Evolutionary conservation across 768 basidiomycete genomes (phyloP), one percentile per base, ranked within the genome.

Genomic region (Tephrocybe sp.): DNA sequence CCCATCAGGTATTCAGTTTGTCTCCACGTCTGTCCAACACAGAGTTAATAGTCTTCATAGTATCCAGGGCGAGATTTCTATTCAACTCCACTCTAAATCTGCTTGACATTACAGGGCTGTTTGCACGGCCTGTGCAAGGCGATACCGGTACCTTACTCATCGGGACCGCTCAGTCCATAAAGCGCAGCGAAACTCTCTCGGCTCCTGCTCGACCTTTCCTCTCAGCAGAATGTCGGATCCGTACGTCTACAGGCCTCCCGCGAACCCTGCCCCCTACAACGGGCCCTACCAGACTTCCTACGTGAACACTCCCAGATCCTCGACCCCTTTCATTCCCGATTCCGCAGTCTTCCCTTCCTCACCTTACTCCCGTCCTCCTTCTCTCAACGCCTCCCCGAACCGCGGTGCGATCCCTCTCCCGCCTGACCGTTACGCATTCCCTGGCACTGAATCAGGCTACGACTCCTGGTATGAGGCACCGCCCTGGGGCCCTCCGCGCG

Each of bases 311-410:
- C 52, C 55, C 3, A 28, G 36, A n/a, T 4, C 39, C 2, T 16
- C 44, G 13, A 53, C 52, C 12, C 52, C 55, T 3, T 56, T 56
- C 48, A 41, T 56, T 18, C 55, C 55, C 11, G 51, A 52, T 34
- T 30, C 51, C 1, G 12, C 43, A 0, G 18, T 42, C 11, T 49
- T 36, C 31, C 55, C 55, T 9, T 13, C 32, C 22, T 52, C 55
- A 1, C 55, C 55, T 3, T 56, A 53, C 24, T 53, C 51, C 16
- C 38, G 36, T 0, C 39, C 48, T 26, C 18, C 24, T 22, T 53
- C 51, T 26, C 15, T 40, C 9, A 31, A 36, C 16, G 5, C 38
- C 13, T 56, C 55, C 9, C 55, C 55, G 13, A 32, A 30, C 39
- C 48, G 16, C 8, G 1, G n/a, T 1, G 5, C 15, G 7, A 15